Base-by-base conservation (phyloP, 2,329 filamentous ascomycete species). In the Fusarium solani-melongenae region DNA sequence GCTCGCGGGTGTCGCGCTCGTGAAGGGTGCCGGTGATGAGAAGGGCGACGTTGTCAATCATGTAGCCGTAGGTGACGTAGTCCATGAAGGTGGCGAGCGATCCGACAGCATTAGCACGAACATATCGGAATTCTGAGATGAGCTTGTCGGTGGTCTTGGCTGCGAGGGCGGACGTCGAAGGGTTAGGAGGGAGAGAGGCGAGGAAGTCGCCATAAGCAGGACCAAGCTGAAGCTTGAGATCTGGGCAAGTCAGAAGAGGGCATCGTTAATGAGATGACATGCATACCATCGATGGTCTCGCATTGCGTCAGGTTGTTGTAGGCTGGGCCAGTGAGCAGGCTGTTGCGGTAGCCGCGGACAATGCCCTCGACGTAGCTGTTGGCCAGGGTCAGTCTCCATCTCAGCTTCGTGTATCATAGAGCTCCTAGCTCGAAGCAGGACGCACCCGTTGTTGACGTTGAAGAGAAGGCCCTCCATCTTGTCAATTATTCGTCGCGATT, bases 41-140 rank as follows among this genome's bases (percentile, higher is more conserved):
- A 44, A 99, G 92, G 41, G 97, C 96, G 62, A 99, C 95, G 79
- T 99, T 99, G 86, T 99, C 96, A 84, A 99, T 99, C 96, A 99
- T 99, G 88, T 99, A 99, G 71, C 95, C 96, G 83, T 99, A 99
- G 2, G 96, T 99, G 70, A 99, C 88, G 84, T 98, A 99, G 83
- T 98, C 95, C 90, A 99, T 95, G 84, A 99, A 99, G 81, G 94
- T 95, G 72, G 95, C 92, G 39, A 98, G 91, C 1, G 95, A 94
- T 17, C 96, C 96, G 3, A 94, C 94, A 31, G 96, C 94, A 81
- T 99, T 98, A 71, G 95, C 95, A 77, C 97, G 94, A 53, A 99
- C 89, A 83, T 99, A 99, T 81, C 95, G 92, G 83, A 99, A 99
- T 83, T 99, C 96, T 75, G 95, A 93, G 74, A 99, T 96, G 74